These are phyloP conservation scores for Microcyclospora tardicrescens DNA, from an alignment of 2,329 filamentous ascomycete genomes.

Conservation along the genomic window DNA sequence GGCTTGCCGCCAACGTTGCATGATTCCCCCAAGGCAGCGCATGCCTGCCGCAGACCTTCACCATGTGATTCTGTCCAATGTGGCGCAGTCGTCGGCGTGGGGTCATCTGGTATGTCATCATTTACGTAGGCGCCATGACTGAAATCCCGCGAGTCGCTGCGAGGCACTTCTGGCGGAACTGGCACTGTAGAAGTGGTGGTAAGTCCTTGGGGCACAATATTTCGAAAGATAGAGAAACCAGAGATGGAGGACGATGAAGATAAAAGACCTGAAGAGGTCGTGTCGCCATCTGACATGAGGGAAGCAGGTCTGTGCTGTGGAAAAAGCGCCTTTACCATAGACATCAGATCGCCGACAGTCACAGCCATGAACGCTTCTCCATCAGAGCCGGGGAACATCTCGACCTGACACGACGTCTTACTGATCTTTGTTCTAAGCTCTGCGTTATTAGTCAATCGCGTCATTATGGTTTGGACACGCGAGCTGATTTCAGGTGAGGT, in stretches of 20 bases:
- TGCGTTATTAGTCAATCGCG: constrained; percentile 41
- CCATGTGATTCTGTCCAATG: too few relatives aligned
- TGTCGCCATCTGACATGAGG: constrained; percentile 31
- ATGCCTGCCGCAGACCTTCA: too few relatives aligned
- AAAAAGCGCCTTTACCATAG: constrained; percentile 71
- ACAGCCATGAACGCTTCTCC: constrained; percentile 9
- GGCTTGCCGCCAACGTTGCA: too few relatives aligned
- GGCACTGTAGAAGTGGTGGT: too few relatives aligned
- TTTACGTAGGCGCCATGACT: too few relatives aligned
- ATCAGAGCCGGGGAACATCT: too few relatives aligned
- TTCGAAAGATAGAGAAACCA: constrained; percentile 37
- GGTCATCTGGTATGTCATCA: too few relatives aligned
- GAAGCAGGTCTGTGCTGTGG: constrained; percentile 59
- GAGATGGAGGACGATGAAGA: constrained; percentile 39
- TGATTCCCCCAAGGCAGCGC: too few relatives aligned
- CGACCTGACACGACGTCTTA: not conserved
- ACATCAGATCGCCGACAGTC: constrained; percentile 69
- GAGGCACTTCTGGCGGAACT: too few relatives aligned
- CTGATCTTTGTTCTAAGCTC: not conserved
- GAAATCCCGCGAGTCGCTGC: too few relatives aligned
- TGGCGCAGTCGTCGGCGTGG: too few relatives aligned
- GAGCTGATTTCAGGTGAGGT: constrained; percentile 49
- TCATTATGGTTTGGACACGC: constrained; percentile 60
- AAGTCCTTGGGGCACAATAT: not conserved
- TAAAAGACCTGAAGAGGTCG: constrained; percentile 33